phyloP scores from a whole-genome alignment of 2,329 filamentous ascomycete genomes.

The Talaromyces sp. region DNA sequence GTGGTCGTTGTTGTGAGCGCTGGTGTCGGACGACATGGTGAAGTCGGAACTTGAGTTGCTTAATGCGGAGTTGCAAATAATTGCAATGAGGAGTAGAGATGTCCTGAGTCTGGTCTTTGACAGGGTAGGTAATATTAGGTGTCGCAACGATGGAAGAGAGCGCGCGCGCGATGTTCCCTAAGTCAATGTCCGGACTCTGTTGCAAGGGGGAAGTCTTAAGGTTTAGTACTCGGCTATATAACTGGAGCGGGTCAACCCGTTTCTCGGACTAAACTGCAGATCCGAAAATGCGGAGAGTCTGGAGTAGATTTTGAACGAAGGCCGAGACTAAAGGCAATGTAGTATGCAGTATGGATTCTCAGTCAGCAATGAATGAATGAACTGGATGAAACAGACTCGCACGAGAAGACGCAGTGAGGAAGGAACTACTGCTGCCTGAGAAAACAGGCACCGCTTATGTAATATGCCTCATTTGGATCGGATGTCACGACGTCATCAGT shows the following conservation, averaged over 20 bases:
- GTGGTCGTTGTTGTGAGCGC: conserved; percentile 10
- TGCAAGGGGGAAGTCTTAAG: background rate
- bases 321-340: background rate
- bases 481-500: conserved; percentile 4
- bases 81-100: background rate
- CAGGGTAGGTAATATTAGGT: background rate
- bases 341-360: background rate
- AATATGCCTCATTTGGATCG: background rate
- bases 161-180: background rate
- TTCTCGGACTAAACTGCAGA: background rate
- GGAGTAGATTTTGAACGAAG: background rate
- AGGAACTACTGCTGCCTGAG: background rate
- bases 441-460: background rate
- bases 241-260: background rate
- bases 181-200: too few relatives aligned
- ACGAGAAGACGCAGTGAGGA: background rate
- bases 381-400: background rate
- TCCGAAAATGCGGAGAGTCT: background rate
- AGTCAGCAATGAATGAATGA: background rate
- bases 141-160: background rate
- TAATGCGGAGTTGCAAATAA: background rate
- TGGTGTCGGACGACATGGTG: conserved; percentile 13
- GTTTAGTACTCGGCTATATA: background rate
- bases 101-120: background rate
- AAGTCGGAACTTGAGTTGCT: background rate